Evolutionary conservation across 805 yeast genomes (phyloP).

Genomic region (Kazachstania kunashirensis): DNA sequence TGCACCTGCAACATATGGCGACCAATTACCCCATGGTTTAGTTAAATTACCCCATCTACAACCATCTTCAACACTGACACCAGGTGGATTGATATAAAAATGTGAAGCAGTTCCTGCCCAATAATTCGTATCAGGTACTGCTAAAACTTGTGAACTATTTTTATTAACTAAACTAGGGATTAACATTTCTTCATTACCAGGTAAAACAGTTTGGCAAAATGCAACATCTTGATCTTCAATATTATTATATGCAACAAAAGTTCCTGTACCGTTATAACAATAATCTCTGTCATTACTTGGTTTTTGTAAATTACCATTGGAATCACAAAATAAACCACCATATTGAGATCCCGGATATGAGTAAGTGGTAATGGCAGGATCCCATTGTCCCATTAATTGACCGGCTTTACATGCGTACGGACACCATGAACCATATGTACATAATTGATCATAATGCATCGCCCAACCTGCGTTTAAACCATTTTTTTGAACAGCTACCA

Average conservation of each 20-base stretch:
- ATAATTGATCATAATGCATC: slow-evolving; percentile 59
- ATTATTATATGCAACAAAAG: slow-evolving; percentile 51
- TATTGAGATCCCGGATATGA: slow-evolving; percentile 67
- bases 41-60: slow-evolving; percentile 74
- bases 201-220: slow-evolving; percentile 85
- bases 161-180: slow-evolving; percentile 64
- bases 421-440: slow-evolving; percentile 72
- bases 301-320: slow-evolving; percentile 55
- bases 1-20: slow-evolving; percentile 90
- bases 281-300: slow-evolving; percentile 48
- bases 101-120: slow-evolving; percentile 85
- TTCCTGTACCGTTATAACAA: slow-evolving; percentile 72
- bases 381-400: slow-evolving; percentile 83
- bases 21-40: slow-evolving; percentile 78
- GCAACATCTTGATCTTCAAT: slow-evolving; percentile 57
- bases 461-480: slow-evolving; percentile 80
- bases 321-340: slow-evolving; percentile 76
- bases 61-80: slow-evolving; percentile 63
- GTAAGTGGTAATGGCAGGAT: slow-evolving; percentile 61
- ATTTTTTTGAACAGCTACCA: slow-evolving; percentile 55
- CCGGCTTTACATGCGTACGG: slow-evolving; percentile 92
- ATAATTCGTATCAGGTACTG: slow-evolving; percentile 79
- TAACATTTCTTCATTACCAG: slow-evolving; percentile 91
- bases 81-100: slow-evolving; percentile 77
- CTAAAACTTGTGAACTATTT: slow-evolving; percentile 43